Evolutionary conservation across 2,329 filamentous ascomycete genomes (phyloP), one percentile per base, ranked within the genome.

Genomic region (Purpureocillium lavendulum): DNA sequence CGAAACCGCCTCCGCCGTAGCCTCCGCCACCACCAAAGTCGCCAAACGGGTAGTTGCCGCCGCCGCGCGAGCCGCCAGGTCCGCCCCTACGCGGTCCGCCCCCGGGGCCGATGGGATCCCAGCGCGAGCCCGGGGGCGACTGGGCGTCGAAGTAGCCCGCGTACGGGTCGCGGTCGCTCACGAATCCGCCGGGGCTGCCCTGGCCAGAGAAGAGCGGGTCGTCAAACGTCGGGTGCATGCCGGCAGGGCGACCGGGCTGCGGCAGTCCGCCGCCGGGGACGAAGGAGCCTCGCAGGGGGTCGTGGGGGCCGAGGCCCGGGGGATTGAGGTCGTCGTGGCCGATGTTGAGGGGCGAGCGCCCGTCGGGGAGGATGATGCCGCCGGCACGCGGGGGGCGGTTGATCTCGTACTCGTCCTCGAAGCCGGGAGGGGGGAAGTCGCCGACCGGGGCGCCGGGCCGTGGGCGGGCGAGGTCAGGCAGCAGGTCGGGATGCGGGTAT

Each of bases 191-290:
- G 5, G 21, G 21, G 21, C 61, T 60, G 9, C 66, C 66, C 9
- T 59, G 61, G 0, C 81, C 82, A 6, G 73, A 73, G 56, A 95
- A 95, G 35, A 96, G 62, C 7, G 87, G 87, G 55, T 97, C 89
- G 51, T 95, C 87, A 57, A 95, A 92, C 0, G 89, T 94, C 1
- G 92, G 92, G 61, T 96, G 86, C 92, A 98, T 98, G 1, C 92
- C 92, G 11, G 83, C 80, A 10, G 74, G 74, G 15, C 80, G 75
- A 12, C 77, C 75, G 1, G 70, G 68, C n/a, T 71, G 65, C 16
- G 70, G 68, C 5, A 79, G 60, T 1, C 77, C 73, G n/a, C 75
- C 71, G 24, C 77, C 75, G 33, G 74, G 73, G 7, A 80, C 75
- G 40, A 87, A 76, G 3, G 75, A 73, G 4, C 77, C 75, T 26